Conservation (phyloP, 345 rosid species). For the Hevea brasiliensis region DNA sequence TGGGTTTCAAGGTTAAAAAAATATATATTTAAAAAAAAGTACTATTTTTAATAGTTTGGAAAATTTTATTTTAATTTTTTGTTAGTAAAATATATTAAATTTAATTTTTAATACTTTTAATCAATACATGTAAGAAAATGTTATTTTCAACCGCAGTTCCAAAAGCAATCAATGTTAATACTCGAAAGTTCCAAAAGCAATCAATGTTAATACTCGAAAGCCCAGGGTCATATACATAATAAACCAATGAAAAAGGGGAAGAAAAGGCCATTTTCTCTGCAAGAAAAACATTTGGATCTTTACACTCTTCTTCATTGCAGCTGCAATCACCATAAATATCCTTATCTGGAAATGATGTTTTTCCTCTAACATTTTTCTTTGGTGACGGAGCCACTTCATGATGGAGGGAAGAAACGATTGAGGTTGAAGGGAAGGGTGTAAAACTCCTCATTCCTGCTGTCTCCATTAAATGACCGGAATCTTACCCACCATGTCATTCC, state of each 20-base stretch:
- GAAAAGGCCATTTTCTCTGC: slow-evolving; percentile 11
- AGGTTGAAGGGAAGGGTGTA: slow-evolving; percentile 96
- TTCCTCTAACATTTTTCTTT: slow-evolving; percentile 22
- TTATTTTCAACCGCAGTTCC: too few species aligned
- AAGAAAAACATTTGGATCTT: slow-evolving; percentile 7
- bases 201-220: too few species aligned
- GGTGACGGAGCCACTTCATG: slow-evolving; percentile 30
- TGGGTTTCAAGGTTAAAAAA: too few species aligned
- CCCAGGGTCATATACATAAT: too few species aligned
- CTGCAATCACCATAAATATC: not conserved
- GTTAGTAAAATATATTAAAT: too few species aligned
- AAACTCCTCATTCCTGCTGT: slow-evolving; percentile 85
- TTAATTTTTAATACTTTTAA: too few species aligned
- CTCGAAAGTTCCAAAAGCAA: too few species aligned
- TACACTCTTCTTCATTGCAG: not conserved
- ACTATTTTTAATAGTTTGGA: too few species aligned
- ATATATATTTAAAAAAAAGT: too few species aligned
- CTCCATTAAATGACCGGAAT: slow-evolving; percentile 84
- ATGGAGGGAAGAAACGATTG: slow-evolving; percentile 95
- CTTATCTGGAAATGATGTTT: slow-evolving; percentile 35
- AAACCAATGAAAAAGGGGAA: slow-evolving; percentile 3
- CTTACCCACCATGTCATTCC: slow-evolving; percentile 99
- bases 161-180: too few species aligned
- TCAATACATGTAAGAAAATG: too few species aligned
- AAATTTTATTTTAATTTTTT: too few species aligned